phyloP scores from a whole-genome alignment of 1,139 yeast species.

The Pneumocystis sp. region DNA sequence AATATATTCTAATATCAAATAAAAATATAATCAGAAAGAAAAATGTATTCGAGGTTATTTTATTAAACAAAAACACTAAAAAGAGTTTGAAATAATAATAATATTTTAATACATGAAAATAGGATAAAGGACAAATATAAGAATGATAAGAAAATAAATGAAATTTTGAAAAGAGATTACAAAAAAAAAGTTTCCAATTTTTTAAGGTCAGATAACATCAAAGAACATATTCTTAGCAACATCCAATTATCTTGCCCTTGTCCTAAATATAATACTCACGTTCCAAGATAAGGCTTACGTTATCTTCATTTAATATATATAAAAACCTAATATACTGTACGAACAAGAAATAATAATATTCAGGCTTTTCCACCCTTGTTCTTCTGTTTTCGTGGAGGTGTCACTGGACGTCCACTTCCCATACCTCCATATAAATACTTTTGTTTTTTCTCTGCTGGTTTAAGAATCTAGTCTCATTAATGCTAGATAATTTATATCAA shows the following conservation, averaged over 20 bases:
- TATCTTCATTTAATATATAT: neutral
- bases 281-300: neutral
- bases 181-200: neutral
- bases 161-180: neutral
- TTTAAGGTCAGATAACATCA: neutral
- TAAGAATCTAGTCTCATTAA: constrained; percentile 37
- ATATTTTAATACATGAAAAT: neutral
- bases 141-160: constrained; percentile 1
- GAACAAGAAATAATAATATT: neutral
- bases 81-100: neutral
- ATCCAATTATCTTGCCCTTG: neutral
- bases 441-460: constrained; percentile 91
- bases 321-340: neutral
- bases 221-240: neutral
- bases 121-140: neutral
- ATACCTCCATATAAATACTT: constrained; percentile 46
- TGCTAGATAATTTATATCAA: neutral
- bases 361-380: constrained; percentile 17
- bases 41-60: neutral
- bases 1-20: neutral
- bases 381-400: constrained; percentile 61
- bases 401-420: constrained; percentile 31
- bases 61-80: neutral
- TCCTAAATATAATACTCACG: neutral
- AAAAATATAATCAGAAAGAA: neutral